Evolutionary conservation across 495 filamentous ascomycete species (phyloP).

Genomic region (Penicillium diatomitis): DNA sequence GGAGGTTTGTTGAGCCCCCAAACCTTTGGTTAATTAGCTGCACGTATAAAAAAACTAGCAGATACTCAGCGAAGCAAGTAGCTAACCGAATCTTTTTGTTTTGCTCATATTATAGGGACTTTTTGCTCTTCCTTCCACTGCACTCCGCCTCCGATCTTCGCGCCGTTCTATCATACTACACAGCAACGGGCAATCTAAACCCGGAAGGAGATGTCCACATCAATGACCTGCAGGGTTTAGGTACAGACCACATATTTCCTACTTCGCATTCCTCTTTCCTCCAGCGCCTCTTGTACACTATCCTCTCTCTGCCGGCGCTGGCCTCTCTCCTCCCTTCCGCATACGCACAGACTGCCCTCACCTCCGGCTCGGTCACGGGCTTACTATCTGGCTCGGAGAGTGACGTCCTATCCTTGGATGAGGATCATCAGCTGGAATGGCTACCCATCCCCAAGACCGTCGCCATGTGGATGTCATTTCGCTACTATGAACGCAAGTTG

Average conservation of each 20-base stretch:
- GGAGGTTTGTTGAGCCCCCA: slow-evolving; percentile 60
- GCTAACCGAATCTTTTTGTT: neutral
- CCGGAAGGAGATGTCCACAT: slow-evolving; percentile 90
- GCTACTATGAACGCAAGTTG: slow-evolving; percentile 48
- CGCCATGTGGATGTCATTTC: slow-evolving; percentile 41
- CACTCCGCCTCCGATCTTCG: slow-evolving; percentile 57
- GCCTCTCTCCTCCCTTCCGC: slow-evolving; percentile 32
- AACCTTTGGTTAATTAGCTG: slow-evolving; percentile 1
- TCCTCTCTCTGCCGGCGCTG: slow-evolving; percentile 29
- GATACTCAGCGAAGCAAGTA: neutral
- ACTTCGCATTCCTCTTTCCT: slow-evolving; percentile 30
- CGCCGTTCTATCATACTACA: slow-evolving; percentile 86
- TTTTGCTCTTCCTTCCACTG: slow-evolving; percentile 87
- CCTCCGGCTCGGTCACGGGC: slow-evolving; percentile 9
- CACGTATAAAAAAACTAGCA: neutral
- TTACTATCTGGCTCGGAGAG: slow-evolving; percentile 18
- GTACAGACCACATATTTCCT: slow-evolving; percentile 77
- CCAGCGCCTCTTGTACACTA: slow-evolving; percentile 33
- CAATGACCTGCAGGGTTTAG: slow-evolving; percentile 87
- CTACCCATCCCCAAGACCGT: slow-evolving; percentile 35
- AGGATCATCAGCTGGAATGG: slow-evolving; percentile 37
- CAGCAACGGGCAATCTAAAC: slow-evolving; percentile 80
- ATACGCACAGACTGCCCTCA: slow-evolving; percentile 22
- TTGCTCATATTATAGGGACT: slow-evolving; percentile 54
- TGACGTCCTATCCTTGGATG: slow-evolving; percentile 25